These are phyloP conservation scores for Claviceps citrina DNA, from an alignment of 2,329 filamentous ascomycete species.

Conservation along the genomic window DNA sequence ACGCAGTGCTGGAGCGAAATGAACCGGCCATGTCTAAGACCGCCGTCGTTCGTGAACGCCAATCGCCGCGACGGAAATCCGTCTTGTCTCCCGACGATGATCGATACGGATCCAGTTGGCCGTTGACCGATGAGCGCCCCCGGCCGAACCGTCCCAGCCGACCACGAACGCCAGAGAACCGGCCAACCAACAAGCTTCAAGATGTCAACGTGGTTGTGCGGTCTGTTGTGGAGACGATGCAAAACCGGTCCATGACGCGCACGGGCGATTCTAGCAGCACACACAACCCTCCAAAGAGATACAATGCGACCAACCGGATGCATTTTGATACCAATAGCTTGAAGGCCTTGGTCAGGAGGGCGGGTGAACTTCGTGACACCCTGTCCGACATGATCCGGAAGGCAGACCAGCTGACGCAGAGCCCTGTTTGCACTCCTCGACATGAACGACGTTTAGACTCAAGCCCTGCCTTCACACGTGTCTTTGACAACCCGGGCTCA, in stretches of 20 bases:
- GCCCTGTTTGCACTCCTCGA: conserved; percentile 36
- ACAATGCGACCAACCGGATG: conserved; percentile 34
- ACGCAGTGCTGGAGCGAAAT: conserved; percentile 26
- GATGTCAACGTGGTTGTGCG: conserved; percentile 37
- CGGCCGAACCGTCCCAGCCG: conserved; percentile 22
- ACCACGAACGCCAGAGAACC: conserved; percentile 27
- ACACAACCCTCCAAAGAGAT: conserved; percentile 13
- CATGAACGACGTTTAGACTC: conserved; percentile 32
- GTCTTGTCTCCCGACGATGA: conserved; percentile 52
- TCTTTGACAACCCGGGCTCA: conserved; percentile 46
- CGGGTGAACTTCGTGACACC: conserved; percentile 41
- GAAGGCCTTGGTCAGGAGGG: conserved; percentile 49
- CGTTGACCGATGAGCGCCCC: conserved; percentile 24
- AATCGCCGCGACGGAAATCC: conserved; percentile 38
- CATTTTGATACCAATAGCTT: conserved; percentile 56
- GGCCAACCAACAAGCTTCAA: conserved; percentile 15
- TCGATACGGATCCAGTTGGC: conserved; percentile 43
- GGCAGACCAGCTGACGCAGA: conserved; percentile 42
- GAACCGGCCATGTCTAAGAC: conserved; percentile 32
- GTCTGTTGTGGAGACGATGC: conserved; percentile 50
- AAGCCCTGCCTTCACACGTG: conserved; percentile 51
- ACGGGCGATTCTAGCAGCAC: conserved; percentile 20
- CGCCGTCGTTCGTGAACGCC: conserved; percentile 38
- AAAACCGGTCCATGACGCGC: conserved; percentile 31
- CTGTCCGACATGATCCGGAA: conserved; percentile 45